phyloP scores from a whole-genome alignment of 1,284 basidiomycete genomes.

The Rhodotorula sp. region DNA sequence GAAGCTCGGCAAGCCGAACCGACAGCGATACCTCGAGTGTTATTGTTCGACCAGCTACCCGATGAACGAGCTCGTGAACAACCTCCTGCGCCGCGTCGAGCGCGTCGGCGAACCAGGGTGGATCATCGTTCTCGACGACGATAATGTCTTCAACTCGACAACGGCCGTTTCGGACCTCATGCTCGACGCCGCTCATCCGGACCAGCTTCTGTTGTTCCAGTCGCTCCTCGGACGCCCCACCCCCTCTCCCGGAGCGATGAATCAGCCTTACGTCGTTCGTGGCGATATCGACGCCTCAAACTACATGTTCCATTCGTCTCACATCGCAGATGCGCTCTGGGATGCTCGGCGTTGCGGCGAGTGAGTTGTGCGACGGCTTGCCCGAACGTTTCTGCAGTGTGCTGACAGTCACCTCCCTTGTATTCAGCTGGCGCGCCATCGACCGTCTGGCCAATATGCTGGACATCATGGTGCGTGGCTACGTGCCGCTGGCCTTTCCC shows the following conservation, averaged over 20 bases:
- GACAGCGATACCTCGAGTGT: conserved; percentile 15
- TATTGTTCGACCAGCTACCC: conserved; percentile 11
- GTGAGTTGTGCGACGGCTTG: neutral
- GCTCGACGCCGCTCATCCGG: conserved; percentile 10
- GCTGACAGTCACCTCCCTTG: neutral
- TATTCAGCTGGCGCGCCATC: neutral
- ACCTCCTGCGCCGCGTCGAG: conserved; percentile 8
- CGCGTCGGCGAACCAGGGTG: conserved; percentile 3
- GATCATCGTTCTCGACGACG: conserved; percentile 28
- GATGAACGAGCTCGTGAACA: conserved; percentile 9
- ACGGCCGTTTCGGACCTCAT: conserved; percentile 23
- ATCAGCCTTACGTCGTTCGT: conserved; percentile 4
- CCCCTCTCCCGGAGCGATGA: conserved; percentile 3
- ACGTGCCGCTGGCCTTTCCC: neutral
- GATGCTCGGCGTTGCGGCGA: neutral
- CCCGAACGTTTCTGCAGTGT: neutral
- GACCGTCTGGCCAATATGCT: neutral
- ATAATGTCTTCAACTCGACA: conserved; percentile 14
- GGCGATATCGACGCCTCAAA: conserved; percentile 18
- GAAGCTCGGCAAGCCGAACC: neutral
- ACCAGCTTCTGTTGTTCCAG: conserved; percentile 23
- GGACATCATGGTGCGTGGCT: neutral
- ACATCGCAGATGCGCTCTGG: conserved; percentile 1
- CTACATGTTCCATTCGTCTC: conserved; percentile 22
- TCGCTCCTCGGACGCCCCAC: conserved; percentile 4